phyloP scores from a whole-genome alignment of 164 flowering plant genomes.

The Protea cynaroides region DNA sequence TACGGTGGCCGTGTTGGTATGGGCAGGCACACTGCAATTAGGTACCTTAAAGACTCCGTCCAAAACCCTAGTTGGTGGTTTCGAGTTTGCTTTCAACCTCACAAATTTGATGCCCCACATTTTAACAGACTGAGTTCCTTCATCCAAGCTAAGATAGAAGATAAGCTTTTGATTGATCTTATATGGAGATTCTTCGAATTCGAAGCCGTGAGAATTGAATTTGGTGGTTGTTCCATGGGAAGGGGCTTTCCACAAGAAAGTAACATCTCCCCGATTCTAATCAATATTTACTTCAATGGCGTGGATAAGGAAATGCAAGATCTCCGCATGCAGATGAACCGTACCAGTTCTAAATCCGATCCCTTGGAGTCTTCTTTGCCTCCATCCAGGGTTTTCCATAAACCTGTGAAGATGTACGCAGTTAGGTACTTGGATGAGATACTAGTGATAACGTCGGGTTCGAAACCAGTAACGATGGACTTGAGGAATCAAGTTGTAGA shows the following conservation, averaged over 20 bases:
- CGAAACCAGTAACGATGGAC: slow-evolving; percentile 51
- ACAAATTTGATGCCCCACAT: slow-evolving; percentile 33
- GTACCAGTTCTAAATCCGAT: slow-evolving; percentile 38
- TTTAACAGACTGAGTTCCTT: slow-evolving; percentile 47
- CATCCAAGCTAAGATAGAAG: slow-evolving; percentile 62
- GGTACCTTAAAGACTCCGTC: slow-evolving; percentile 71
- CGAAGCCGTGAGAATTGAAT: slow-evolving; percentile 44
- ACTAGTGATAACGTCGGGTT: slow-evolving; percentile 67
- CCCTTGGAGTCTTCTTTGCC: slow-evolving; percentile 18
- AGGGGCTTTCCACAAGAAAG: slow-evolving; percentile 88
- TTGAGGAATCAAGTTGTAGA: slow-evolving; percentile 49
- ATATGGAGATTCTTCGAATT: slow-evolving; percentile 51
- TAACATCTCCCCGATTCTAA: slow-evolving; percentile 54
- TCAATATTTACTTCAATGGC: slow-evolving; percentile 67
- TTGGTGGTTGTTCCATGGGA: slow-evolving; percentile 59
- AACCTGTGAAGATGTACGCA: slow-evolving; percentile 63
- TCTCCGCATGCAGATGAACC: slow-evolving; percentile 33
- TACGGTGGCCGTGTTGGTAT: slow-evolving; percentile 79
- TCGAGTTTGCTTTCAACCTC: slow-evolving; percentile 31
- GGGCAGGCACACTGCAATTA: slow-evolving; percentile 85
- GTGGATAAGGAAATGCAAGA: slow-evolving; percentile 70
- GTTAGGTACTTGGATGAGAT: slow-evolving; percentile 93
- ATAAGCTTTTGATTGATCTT: slow-evolving; percentile 42
- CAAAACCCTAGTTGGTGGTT: slow-evolving; percentile 92
- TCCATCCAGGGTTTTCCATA: slow-evolving; percentile 36